Conservation (phyloP, 2,329 filamentous ascomycete species). For the Leptographium lundbergii region DNA sequence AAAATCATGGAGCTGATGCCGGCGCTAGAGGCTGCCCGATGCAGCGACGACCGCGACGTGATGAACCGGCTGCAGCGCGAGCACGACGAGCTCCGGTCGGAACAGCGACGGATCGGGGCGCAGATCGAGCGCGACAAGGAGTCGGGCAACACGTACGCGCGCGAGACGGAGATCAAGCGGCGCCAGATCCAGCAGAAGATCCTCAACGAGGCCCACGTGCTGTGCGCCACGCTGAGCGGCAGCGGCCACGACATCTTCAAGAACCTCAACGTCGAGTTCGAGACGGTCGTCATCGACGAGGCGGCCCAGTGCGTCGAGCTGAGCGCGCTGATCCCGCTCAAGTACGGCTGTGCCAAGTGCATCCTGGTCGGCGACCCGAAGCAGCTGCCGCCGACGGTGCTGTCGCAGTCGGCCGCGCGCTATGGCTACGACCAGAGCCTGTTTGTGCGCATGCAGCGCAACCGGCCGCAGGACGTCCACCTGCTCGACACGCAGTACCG, state of each 20-base stretch:
- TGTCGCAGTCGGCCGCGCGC: constrained; percentile 81
- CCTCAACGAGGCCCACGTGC: constrained; percentile 77
- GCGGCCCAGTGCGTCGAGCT: constrained; percentile 97
- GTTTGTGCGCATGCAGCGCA: constrained; percentile 96
- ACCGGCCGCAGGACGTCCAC: constrained; percentile 78
- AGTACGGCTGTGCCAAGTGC: constrained; percentile 94
- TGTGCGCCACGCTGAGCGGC: constrained; percentile 90
- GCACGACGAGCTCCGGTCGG: constrained; percentile 53
- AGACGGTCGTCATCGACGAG: constrained; percentile 97
- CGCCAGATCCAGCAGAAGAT: constrained; percentile 83
- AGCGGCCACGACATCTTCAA: constrained; percentile 97
- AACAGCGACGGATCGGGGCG: constrained; percentile 68
- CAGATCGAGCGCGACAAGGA: constrained; percentile 83
- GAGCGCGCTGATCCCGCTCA: constrained; percentile 88
- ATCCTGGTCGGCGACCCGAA: constrained; percentile 96
- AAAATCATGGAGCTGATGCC: constrained; percentile 60
- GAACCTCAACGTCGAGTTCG: constrained; percentile 86
- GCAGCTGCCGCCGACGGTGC: constrained; percentile 87
- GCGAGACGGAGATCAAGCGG: constrained; percentile 76
- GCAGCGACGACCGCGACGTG: constrained; percentile 32
- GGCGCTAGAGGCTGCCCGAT: constrained; percentile 55
- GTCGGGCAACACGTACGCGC: constrained; percentile 65
- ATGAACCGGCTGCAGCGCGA: constrained; percentile 55
- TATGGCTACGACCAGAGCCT: constrained; percentile 97
- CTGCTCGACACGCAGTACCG: constrained; percentile 96